Evolutionary conservation across 2,329 filamentous ascomycete genomes (phyloP), one percentile per base, ranked within the genome.

Genomic region (Juglanconis juglandina): DNA sequence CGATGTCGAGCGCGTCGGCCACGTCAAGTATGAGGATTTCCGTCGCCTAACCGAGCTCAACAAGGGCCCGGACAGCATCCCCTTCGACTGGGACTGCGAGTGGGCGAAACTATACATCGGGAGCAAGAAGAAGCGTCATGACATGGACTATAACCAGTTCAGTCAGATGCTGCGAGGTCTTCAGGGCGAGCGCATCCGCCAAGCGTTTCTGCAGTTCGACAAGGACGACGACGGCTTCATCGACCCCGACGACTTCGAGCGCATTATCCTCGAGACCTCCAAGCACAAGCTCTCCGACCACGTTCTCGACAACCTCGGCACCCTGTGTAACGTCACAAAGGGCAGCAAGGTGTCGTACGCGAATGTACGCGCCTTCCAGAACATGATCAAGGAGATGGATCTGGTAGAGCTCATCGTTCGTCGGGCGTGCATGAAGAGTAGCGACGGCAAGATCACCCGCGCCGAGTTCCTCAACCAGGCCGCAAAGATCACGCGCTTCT

Each of bases 281-380:
- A 88, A 86, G 70, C 95, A 99, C 81, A 99, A 99, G 85, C 87
- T 99, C 64, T 98, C 94, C 0, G 95, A 99, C 76, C 93, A 99
- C 75, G 81, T 99, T 47, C 83, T 99, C 53, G 87, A 93, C 67
- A 94, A 98, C 76, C 84, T 99, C 51, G 87, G 90, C 64, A 95
- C 92, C 1, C 85, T 99, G 46, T 98, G 94, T 85, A 97, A 97
- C 77, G 96, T 98, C 73, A 92, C 91, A 7, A 82, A 88, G 39
- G 88, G 92, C 64, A 95, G 87, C 80, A 96, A 96, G 78, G 95
- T 99, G 68, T 97, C 93, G 6, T 99, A 99, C 72, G 92, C 95
- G 73, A 97, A 96, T 72, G 95, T 99, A 37, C 87, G 95, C 66
- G 95, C 95, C 42, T 99, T 99, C 80, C 93, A 96, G 79, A 99